Evolutionary conservation across 2,329 filamentous ascomycete species (phyloP).

Genomic region (Neopestalotiopsis clavispora): DNA sequence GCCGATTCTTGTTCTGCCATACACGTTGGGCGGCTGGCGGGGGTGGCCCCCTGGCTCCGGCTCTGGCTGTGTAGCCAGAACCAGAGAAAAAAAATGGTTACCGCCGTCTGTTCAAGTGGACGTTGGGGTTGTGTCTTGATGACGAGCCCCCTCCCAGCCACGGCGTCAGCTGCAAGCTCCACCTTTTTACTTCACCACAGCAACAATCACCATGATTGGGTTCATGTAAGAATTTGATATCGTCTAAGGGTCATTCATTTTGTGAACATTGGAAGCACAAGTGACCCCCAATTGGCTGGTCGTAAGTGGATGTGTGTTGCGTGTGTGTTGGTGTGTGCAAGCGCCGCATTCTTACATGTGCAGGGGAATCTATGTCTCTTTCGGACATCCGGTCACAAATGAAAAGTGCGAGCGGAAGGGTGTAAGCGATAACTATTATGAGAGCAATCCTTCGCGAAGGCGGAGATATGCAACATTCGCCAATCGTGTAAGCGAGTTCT

Average conservation of each 20-base stretch:
- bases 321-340: not conserved
- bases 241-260: not conserved
- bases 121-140: not conserved
- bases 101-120: not conserved
- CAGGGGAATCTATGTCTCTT: not conserved
- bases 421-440: not conserved
- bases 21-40: not conserved
- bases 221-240: conserved; percentile 6
- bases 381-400: not conserved
- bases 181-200: not conserved
- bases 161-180: not conserved
- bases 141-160: not conserved
- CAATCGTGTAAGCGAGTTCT: not conserved
- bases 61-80: too few relatives aligned
- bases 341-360: not conserved
- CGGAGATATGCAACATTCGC: not conserved
- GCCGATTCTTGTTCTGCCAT: not conserved
- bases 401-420: not conserved
- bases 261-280: not conserved
- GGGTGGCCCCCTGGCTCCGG: not conserved
- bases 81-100: not conserved
- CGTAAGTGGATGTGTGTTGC: not conserved
- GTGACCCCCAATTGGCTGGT: not conserved
- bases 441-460: not conserved
- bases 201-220: not conserved